A percentile compares a stretch with the other conserved stretches of the same genome.
Conservation (phyloP, 2,329 filamentous ascomycete species). For the Aspergillus clavatus region DNA sequence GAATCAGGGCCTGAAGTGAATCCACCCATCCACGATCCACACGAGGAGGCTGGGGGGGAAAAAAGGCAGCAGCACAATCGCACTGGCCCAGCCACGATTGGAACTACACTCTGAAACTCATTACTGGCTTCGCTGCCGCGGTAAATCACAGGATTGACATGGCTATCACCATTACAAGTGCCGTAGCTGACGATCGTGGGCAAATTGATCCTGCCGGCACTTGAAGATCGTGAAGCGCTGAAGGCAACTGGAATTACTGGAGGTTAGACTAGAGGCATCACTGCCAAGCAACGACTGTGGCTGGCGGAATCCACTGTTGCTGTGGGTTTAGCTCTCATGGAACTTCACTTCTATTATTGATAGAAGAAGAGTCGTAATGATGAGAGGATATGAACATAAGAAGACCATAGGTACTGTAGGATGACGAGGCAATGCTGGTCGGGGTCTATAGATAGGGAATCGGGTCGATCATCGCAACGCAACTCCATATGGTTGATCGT, state of each 20-base stretch:
- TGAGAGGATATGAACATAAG: no score
- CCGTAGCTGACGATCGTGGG: not conserved
- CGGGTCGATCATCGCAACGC: no score
- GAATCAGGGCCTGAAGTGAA: not conserved
- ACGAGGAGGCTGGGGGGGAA: slow-evolving; percentile 7
- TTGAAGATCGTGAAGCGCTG: no score
- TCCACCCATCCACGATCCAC: not conserved
- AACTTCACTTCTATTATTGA: no score
- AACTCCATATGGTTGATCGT: no score
- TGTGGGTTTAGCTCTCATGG: not conserved
- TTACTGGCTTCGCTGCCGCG: no score
- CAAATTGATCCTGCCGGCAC: not conserved
- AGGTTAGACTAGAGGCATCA: not conserved
- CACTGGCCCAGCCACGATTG: slow-evolving; percentile 3
- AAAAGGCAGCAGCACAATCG: not conserved
- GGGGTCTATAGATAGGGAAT: no score
- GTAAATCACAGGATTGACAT: not conserved
- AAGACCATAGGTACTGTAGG: no score
- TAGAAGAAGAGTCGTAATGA: not conserved
- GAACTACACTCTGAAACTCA: not conserved
- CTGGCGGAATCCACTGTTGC: not conserved
- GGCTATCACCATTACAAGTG: not conserved
- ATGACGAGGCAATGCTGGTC: no score
- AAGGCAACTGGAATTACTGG: no score
- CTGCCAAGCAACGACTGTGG: not conserved